phyloP scores from a whole-genome alignment of 345 rosid species.

The Cardamine chenopodiifolia region DNA sequence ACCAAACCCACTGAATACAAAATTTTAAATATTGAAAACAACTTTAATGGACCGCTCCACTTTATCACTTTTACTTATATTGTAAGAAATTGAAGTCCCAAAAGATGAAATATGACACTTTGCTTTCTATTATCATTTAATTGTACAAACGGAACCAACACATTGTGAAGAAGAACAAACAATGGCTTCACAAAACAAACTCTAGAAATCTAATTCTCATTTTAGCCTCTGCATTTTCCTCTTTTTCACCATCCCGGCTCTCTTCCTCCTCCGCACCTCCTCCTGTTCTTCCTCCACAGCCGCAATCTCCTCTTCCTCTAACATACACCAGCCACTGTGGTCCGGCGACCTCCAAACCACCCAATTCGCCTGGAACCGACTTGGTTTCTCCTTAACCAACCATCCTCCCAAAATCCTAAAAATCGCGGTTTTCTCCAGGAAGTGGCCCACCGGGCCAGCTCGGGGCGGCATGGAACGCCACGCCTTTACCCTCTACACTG shows the following conservation, averaged over 20 bases:
- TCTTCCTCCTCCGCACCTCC: conserved; percentile 72
- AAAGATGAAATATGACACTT: conserved; percentile 20
- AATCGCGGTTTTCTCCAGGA: conserved; percentile 86
- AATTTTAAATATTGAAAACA: neutral
- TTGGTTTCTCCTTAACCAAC: conserved; percentile 42
- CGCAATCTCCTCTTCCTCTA: conserved; percentile 16
- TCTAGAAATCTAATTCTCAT: conserved; percentile 51
- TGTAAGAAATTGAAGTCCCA: conserved; percentile 25
- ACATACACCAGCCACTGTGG: conserved; percentile 49
- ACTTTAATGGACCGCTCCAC: conserved; percentile 40
- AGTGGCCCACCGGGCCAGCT: conserved; percentile 75
- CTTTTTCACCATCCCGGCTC: conserved; percentile 79
- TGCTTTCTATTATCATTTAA: conserved; percentile 31
- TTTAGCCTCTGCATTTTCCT: conserved; percentile 60
- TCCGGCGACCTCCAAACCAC: conserved; percentile 71
- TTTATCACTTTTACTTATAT: conserved; percentile 39
- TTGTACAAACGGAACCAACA: conserved; percentile 10
- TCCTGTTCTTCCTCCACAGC: conserved; percentile 41
- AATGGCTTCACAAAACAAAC: conserved; percentile 68
- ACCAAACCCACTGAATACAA: conserved; percentile 41
- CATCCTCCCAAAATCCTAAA: conserved; percentile 51
- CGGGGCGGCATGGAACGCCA: conserved; percentile 99
- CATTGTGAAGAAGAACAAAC: conserved; percentile 26
- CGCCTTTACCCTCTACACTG: conserved; percentile 74
- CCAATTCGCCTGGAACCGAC: conserved; percentile 76